A percentile compares a stretch with the other conserved stretches of the same genome.
These are phyloP conservation scores for Rhodotorula glutinis DNA, from an alignment of 1,284 basidiomycete genomes.

Conservation along the genomic window DNA sequence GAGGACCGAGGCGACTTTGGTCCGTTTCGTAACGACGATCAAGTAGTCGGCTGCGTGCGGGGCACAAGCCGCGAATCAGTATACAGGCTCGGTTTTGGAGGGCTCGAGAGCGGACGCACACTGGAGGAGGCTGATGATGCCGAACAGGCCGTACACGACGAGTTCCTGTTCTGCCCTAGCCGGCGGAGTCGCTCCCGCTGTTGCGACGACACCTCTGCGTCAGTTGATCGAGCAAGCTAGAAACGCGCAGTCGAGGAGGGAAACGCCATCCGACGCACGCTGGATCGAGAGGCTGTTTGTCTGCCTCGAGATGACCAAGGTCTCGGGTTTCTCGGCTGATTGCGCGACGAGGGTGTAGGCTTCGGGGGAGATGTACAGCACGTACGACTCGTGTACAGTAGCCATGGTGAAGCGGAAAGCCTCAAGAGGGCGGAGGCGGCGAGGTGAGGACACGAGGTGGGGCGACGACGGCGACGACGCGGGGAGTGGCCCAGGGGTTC, in stretches of 20 bases:
- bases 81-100: no score
- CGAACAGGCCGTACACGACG: conserved; percentile 74
- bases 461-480: neutral
- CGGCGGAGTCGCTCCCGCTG: conserved; percentile 47
- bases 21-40: conserved; percentile 80
- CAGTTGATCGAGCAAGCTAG: neutral
- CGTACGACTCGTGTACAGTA: conserved; percentile 25
- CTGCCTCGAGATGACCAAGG: conserved; percentile 50
- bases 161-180: conserved; percentile 52
- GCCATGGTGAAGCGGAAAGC: neutral
- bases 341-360: conserved; percentile 41
- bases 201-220: no score
- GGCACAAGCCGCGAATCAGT: neutral
- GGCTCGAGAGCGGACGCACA: conserved; percentile 54
- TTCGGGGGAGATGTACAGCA: conserved; percentile 34
- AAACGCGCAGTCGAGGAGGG: neutral
- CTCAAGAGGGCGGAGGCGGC: neutral
- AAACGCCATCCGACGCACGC: conserved; percentile 45
- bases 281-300: conserved; percentile 49
- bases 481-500: no score
- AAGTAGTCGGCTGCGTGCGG: conserved; percentile 76
- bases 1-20: conserved; percentile 73
- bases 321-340: conserved; percentile 44
- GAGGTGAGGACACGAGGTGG: neutral
- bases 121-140: conserved; percentile 77